Evolutionary conservation across 83 land plant genomes (phyloP).

Genomic region (Thuja plicata): DNA sequence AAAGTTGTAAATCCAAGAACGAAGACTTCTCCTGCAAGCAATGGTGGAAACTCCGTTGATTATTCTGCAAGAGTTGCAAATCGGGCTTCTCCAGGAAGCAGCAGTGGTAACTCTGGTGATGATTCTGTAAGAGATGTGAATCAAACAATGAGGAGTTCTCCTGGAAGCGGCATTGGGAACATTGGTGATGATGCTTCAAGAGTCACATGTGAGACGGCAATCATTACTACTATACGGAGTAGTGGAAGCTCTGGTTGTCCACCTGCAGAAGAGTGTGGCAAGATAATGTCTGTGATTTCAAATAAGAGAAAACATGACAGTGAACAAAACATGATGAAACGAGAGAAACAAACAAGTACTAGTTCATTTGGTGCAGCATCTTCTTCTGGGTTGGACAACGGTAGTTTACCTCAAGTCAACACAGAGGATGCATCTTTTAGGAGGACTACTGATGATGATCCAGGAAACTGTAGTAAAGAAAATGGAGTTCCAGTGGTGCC

Average conservation of each 20-base stretch:
- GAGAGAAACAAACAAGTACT: conserved; percentile 3
- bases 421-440: neutral
- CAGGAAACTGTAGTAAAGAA: neutral
- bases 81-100: neutral
- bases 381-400: neutral
- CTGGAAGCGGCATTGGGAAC: neutral
- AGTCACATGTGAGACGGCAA: neutral
- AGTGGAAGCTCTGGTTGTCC: neutral
- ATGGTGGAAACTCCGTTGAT: neutral
- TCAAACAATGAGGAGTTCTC: neutral
- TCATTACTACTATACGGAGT: neutral
- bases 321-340: neutral
- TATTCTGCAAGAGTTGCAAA: conserved; percentile 5
- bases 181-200: conserved; percentile 8
- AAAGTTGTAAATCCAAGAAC: neutral
- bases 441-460: neutral
- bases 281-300: neutral
- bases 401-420: neutral
- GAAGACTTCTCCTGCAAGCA: neutral
- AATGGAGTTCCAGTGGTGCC: neutral
- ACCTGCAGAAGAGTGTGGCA: conserved; percentile 9
- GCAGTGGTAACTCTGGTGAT: neutral
- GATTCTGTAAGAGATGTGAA: conserved; percentile 1
- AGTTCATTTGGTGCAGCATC: neutral
- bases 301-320: conserved; percentile 4